Evolutionary conservation across 2,329 filamentous ascomycete genomes (phyloP), one percentile per base, ranked within the genome.

Genomic region (Trichothecium sympodiale): DNA sequence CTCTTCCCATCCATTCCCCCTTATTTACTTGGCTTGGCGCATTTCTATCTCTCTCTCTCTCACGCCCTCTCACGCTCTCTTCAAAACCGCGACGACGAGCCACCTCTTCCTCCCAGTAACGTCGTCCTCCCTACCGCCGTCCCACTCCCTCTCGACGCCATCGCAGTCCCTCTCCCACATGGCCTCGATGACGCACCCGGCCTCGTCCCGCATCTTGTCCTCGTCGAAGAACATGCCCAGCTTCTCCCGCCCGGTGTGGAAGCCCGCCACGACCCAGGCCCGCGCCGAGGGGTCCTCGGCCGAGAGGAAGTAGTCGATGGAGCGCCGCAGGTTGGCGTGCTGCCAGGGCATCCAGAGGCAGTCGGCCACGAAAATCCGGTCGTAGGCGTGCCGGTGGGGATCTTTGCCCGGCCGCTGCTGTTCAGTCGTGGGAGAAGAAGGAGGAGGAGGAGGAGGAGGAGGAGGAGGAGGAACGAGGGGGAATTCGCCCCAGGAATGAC

Each of bases 271-370:
- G n/a, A 79, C 71, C 58, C 77, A 75, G 34, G 76, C 69, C 25
- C 71, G 62, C 3, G 74, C 70, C 13, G 47, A 53, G 7, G 47
- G 26, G 2, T 57, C 46, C 3, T 49, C 54, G 9, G 53, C 57
- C 20, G 20, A 25, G 14, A 85, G 61, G 49, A 84, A 82, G 55
- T 75, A 73, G 5, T 65, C 55, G 49, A 84, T 73, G 17, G 77
- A 82, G 29, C 51, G 55, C 32, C 68, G 67, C 17, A 86, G 64
- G 52, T 77, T 80, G n/a, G 56, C 65, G 54, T 86, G 82, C 60
- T 85, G 71, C 61, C 69, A 70, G 2, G 74, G 71, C 77, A 85
- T 83, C 80, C 81, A 86, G 38, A 83, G 66, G 48, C 80, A 84
- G 56, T 86, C 80, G 42, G 78, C 77, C 0, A 75, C 76, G n/a